Evolutionary conservation across 2,329 filamentous ascomycete species (phyloP), one percentile per base, ranked within the genome.

Genomic region (Stromatinia cepivora): DNA sequence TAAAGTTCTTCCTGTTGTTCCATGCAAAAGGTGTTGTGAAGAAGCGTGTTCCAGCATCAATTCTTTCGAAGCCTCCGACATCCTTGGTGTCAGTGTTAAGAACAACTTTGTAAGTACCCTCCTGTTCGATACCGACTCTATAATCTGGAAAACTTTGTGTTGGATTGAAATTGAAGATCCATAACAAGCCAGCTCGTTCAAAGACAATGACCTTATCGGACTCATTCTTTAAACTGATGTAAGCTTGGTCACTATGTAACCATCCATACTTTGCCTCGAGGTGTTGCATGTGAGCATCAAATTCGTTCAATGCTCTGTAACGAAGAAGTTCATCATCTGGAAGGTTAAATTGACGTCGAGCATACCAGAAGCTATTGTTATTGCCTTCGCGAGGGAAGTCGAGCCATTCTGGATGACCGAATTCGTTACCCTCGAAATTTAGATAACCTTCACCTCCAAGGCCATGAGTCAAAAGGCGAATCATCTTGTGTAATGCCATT

Each of bases 351-450:
- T 97, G 94, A 70, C 95, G 91, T 31, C 95, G 88, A 3, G 94
- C 94, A 78, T 97, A 97, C 89, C 92, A 94, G 84, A 94, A 97
- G 58, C 92, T 95, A 81, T 97, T 97, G 77, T 89, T 83, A 81
- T 97, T 97, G 70, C 95, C 95, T 77, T 90, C 93, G 65, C 95
- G 92, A 5, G 95, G 95, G 81, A 99, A 99, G 80, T 99, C 95
- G 52, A 99, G 91, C 95, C 95, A 99, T 81, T 99, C 95, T 0
- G 95, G 95, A 79, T 99, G 95, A 0, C 95, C 95, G 77, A 99
- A 99, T 81, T 99, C 95, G 80, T 99, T 99, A 71, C 95, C 95
- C 82, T 97, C 94, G 76, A 99, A 99, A 83, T 98, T 99, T 66
- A 99, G 90, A 78, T 97, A 99, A 52, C 94, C 95, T 81, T 99